These are phyloP conservation scores for Lolium rigidum DNA, from an alignment of 176 grass and related monocot genomes.

Conservation along the genomic window DNA sequence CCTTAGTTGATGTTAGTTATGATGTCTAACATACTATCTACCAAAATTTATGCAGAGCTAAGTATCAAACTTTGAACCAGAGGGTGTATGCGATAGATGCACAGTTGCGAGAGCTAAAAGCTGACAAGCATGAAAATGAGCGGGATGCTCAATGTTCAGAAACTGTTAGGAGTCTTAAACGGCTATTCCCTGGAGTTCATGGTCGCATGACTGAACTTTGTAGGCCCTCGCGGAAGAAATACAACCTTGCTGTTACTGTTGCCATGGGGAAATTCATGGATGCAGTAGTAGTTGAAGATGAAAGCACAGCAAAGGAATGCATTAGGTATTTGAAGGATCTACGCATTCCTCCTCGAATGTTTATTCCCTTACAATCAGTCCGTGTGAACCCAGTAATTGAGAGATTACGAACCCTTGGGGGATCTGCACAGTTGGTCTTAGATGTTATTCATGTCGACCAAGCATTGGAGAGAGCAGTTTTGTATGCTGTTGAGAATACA, in stretches of 20 bases:
- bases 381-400: slow-evolving; percentile 85
- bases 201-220: slow-evolving; percentile 98
- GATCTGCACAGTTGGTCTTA: slow-evolving; percentile 84
- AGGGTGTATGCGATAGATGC: slow-evolving; percentile 74
- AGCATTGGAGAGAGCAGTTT: slow-evolving; percentile 91
- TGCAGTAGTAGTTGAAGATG: slow-evolving; percentile 91
- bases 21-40: slow-evolving; percentile 16
- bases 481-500: slow-evolving; percentile 96
- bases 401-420: slow-evolving; percentile 82
- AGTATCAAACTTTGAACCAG: slow-evolving; percentile 70
- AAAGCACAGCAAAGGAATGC: slow-evolving; percentile 94
- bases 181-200: slow-evolving; percentile 85
- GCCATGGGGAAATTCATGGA: slow-evolving; percentile 99
- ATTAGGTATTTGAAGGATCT: slow-evolving; percentile 99
- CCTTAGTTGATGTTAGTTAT: slow-evolving; percentile 14
- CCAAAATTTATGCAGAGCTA: slow-evolving; percentile 54
- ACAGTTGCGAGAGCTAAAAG: slow-evolving; percentile 81
- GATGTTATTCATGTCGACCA: slow-evolving; percentile 91
- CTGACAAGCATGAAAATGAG: slow-evolving; percentile 93
- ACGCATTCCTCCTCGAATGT: slow-evolving; percentile 86
- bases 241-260: slow-evolving; percentile 95
- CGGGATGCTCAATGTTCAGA: slow-evolving; percentile 79
- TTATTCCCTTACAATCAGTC: slow-evolving; percentile 88
- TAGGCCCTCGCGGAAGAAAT: slow-evolving; percentile 91
- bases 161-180: slow-evolving; percentile 80